Base-by-base conservation (phyloP, 2,329 filamentous ascomycete species). In the Atkinsonella texensis region DNA sequence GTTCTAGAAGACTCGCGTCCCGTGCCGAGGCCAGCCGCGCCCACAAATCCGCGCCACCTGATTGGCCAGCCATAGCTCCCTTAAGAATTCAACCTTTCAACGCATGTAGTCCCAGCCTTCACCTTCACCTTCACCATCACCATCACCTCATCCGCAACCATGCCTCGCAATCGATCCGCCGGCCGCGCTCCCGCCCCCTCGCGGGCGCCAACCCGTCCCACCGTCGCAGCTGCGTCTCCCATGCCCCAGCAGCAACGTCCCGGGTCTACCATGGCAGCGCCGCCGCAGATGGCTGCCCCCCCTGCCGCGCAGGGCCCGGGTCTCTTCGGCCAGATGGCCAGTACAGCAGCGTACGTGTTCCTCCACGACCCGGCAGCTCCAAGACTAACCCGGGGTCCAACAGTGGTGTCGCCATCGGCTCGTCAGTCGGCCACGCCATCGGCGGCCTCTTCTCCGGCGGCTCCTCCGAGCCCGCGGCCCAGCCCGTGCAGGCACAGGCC, bases 361-460 rank as follows among this genome's bases (percentile, higher is more conserved):
- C 4, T 23, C 23, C 28, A 45, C 43, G 9, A 28, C 28, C 3
- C 15, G 23, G 10, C 13, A 35, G 15, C 31, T 41, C 11, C 44
- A 46, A 13, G 15, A 18, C 32, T 49, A 23, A 45, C 46, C 31
- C 11, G 11, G 1, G n/a, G 3, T 11, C 2, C 43, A 53, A 60
- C 62, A 97, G 91, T 66, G 93, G 93, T 82, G 93, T 97, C 63
- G 93, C 93, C 61, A 85, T 97, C 67, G 93, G 93, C 57, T 95
- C 89, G 54, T 89, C 89, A 12, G 86, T 97, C 74, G 93, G 93
- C 68, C 89, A 97, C 73, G 91, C 89, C 63, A 85, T 97, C 70
- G 88, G 89, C 63, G 87, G 89, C 57, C 73, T 93, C 68, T 97
- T 97, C 76, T 71, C 79, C 63, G 89, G 89, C 66, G 83, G 79